These are phyloP conservation scores for Podila epigama DNA, from an alignment of 192 early-diverging fungal genomes.

Conservation along the genomic window DNA sequence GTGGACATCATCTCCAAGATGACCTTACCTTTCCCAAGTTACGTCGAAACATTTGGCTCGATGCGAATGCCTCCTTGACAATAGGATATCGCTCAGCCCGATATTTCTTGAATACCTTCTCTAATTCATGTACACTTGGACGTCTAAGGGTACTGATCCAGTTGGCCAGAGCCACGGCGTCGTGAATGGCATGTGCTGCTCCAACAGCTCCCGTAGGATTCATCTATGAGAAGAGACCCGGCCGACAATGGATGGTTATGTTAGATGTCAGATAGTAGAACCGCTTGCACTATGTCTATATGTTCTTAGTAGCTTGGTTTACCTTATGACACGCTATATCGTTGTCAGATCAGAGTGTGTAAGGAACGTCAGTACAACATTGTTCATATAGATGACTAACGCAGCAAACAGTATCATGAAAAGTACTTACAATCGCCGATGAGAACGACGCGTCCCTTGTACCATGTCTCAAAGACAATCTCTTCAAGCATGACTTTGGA, in stretches of 20 bases:
- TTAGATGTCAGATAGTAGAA: too few species aligned
- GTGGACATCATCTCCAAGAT: too few species aligned
- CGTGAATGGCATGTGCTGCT: not conserved
- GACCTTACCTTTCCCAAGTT: constrained; percentile 11
- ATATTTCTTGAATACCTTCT: constrained; percentile 4
- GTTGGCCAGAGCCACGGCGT: not conserved
- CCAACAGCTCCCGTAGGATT: constrained; percentile 6
- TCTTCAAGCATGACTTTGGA: constrained; percentile 10
- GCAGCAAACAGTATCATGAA: too few species aligned
- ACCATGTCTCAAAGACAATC: constrained; percentile 5
- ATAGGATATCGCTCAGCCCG: not conserved
- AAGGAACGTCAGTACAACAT: not conserved
- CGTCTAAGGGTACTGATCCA: constrained; percentile 1
- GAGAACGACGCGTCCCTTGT: not conserved
- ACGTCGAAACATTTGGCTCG: not conserved
- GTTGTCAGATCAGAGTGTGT: not conserved
- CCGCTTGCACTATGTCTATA: not conserved
- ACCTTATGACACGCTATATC: not conserved
- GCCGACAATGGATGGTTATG: too few species aligned
- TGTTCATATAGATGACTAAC: too few species aligned
- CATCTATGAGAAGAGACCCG: not conserved
- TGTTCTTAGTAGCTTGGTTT: not conserved
- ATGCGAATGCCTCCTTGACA: constrained; percentile 1
- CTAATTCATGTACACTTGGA: not conserved
- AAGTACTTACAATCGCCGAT: not conserved